Conservation (phyloP, 2,329 filamentous ascomycete genomes). For the Apiospora hydei region DNA sequence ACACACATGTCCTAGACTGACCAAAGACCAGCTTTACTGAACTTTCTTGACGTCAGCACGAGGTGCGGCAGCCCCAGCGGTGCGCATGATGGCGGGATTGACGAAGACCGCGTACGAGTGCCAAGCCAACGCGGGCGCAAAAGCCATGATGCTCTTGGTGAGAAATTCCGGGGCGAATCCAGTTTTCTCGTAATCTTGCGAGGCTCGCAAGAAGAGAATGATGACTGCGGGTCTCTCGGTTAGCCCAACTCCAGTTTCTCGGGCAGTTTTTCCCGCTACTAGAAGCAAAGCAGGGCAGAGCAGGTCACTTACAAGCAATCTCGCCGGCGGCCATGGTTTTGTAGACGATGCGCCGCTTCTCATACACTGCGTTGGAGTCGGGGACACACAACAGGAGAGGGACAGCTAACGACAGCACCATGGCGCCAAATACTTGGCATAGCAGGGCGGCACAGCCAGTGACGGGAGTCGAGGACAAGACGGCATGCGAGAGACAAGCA, state of each 20-base stretch:
- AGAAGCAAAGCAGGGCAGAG: not conserved
- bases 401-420: constrained; percentile 33
- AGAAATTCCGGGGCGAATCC: constrained; percentile 24
- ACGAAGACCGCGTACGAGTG: constrained; percentile 30
- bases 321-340: constrained; percentile 34
- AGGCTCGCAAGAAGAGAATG: constrained; percentile 19
- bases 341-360: constrained; percentile 32
- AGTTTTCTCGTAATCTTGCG: not conserved
- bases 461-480: constrained; percentile 25
- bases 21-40: not conserved
- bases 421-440: constrained; percentile 34
- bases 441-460: constrained; percentile 32
- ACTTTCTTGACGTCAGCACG: constrained; percentile 28
- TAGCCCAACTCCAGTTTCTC: not conserved
- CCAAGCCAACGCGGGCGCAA: constrained; percentile 32
- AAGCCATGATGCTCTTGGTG: constrained; percentile 24
- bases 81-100: constrained; percentile 29
- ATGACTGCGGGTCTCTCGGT: not conserved
- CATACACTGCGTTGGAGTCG: constrained; percentile 28
- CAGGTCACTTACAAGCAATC: constrained; percentile 25
- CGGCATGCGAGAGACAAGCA: constrained; percentile 33
- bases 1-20: not conserved
- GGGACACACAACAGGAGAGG: constrained; percentile 32
- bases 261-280: not conserved
- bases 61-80: not conserved